phyloP scores from a whole-genome alignment of 139 green algal species.

The Gonium pectorale region DNA sequence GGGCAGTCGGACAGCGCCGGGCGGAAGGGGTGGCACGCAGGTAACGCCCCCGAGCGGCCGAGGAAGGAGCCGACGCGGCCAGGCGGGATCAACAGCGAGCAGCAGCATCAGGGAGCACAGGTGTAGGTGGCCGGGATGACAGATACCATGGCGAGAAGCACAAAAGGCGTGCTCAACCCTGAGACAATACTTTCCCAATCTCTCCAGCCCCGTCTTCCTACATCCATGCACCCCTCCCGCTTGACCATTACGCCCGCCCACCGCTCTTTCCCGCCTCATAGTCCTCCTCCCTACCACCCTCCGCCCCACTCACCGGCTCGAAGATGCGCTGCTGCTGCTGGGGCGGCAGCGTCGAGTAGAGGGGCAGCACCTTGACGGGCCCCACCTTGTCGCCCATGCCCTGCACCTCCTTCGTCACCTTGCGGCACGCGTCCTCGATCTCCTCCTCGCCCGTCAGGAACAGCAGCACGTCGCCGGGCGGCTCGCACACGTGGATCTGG shows the following conservation, averaged over 20 bases:
- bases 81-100: no score
- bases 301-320: conserved; percentile 78
- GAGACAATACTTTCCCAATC: no score
- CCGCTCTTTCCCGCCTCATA: not conserved
- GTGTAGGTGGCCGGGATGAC: no score
- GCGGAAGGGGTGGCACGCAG: no score
- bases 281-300: not conserved
- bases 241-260: not conserved
- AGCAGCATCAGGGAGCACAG: no score
- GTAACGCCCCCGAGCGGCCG: no score
- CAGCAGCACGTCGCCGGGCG: conserved; percentile 93
- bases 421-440: conserved; percentile 98
- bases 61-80: no score
- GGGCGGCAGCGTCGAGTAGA: conserved; percentile 98
- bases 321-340: conserved; percentile 98
- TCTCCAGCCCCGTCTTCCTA: not conserved
- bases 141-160: no score
- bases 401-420: conserved; percentile 86
- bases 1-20: no score
- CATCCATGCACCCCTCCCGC: not conserved
- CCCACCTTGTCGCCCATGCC: conserved; percentile 76
- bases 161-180: no score
- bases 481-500: conserved; percentile 94
- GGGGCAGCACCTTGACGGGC: conserved; percentile 92
- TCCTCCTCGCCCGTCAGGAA: conserved; percentile 99